A percentile compares a stretch with the other conserved stretches of the same genome.
Evolutionary conservation across 2,329 filamentous ascomycete genomes (phyloP).

Genomic region (Aureobasidium mangrovei): DNA sequence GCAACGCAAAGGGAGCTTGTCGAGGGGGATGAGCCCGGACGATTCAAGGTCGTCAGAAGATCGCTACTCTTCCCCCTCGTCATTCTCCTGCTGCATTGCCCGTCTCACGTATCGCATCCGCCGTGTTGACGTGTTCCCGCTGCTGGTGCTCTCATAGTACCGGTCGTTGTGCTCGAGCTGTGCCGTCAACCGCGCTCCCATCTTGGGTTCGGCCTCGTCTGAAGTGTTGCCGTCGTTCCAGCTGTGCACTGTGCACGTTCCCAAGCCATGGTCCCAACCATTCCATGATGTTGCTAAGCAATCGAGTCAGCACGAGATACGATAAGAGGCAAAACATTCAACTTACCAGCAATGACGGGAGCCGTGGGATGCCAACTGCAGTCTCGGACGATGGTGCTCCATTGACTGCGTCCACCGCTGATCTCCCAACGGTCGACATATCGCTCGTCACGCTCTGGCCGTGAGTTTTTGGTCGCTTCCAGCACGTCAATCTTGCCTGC

Average conservation of each 20-base stretch:
- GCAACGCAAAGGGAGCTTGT: background rate
- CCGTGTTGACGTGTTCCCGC: background rate
- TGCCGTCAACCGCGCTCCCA: slow-evolving; percentile 54
- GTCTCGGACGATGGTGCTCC: slow-evolving; percentile 76
- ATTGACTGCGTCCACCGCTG: slow-evolving; percentile 48
- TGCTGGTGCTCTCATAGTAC: slow-evolving; percentile 28
- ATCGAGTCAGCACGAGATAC: background rate
- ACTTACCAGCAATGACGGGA: slow-evolving; percentile 62
- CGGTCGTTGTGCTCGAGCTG: slow-evolving; percentile 43
- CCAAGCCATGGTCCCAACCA: slow-evolving; percentile 61
- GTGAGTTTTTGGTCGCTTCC: slow-evolving; percentile 55
- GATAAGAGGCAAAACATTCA: background rate
- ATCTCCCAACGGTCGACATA: slow-evolving; percentile 50
- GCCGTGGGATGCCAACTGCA: slow-evolving; percentile 84
- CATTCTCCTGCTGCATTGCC: slow-evolving; percentile 11
- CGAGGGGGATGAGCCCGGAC: background rate
- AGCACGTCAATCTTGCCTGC: slow-evolving; percentile 72
- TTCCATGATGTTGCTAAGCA: slow-evolving; percentile 69
- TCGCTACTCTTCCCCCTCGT: slow-evolving; percentile 18
- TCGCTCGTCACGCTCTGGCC: slow-evolving; percentile 46
- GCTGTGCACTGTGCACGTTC: slow-evolving; percentile 69
- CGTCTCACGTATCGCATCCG: background rate
- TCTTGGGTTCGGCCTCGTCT: slow-evolving; percentile 52
- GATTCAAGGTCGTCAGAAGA: background rate
- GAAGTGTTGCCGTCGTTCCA: slow-evolving; percentile 55